Base-by-base conservation (phyloP, 169 alveolate species). In the Theileria parva region DNA sequence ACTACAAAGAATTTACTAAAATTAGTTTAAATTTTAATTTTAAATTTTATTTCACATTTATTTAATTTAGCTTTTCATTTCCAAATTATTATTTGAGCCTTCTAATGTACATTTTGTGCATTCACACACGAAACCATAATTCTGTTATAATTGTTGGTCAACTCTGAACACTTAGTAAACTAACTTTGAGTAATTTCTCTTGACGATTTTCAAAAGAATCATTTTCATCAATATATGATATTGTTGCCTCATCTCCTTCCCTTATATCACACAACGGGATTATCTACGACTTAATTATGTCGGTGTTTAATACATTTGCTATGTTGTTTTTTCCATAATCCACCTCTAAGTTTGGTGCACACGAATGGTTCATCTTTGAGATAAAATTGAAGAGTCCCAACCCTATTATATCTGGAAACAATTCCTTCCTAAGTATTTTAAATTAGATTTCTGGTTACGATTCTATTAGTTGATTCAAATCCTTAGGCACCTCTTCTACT, bases 351-450 rank as follows among this genome's bases (percentile, higher is more conserved):
- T 84, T 84, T 7, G 90, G 90, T 6, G n/a, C 19, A 44, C 90
- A 84, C 4, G 90, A 84, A 51, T 84, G 90, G 44, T 84, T 84
- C 64, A 84, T 66, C 57, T 65, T 39, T 37, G 90, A 84, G 28
- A 84, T 28, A 9, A 65, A 64, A n/a, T 67, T 48, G 27, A 67
- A 84, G 21, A 84, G 76, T 8, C 90, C 90, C 1, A 84, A 53
- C 4, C 90, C 90, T 50, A 84, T 11, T 9, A 67, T 77, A 28
- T 84, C 90, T 9, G 90, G 90, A n/a, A 75, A 61, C 39, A 84
- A 11, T 25, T 77, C 85, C 19, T 73, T 72, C 73, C 78, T 50
- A 55, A 19, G 19, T 17, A 17, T 4, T 30, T 66, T 27, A 25
- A 66, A 37, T 74, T n/a, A 21, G 8, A n/a, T 21, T 19, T 25